Base-by-base conservation (phyloP, 2,329 filamentous ascomycete species). In the Neonectria punicea region DNA sequence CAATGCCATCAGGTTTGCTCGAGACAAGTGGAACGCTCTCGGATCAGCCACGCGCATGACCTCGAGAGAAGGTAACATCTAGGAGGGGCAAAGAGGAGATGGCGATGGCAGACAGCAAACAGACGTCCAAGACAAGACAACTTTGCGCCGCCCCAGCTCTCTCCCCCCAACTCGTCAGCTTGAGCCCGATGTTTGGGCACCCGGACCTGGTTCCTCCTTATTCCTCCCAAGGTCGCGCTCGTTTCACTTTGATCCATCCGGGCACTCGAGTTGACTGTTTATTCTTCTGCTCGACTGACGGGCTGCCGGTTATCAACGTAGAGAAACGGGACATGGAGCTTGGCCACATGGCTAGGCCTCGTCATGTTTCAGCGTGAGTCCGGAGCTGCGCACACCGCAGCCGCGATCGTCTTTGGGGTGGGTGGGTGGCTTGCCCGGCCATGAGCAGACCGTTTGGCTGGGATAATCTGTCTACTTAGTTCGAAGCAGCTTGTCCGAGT, bases 281-380 rank as follows among this genome's bases (percentile, higher is more conserved):
- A 22, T 50, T 36, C 39, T 36, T 59, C 36, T 44, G 54, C 61
- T 58, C 57, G 66, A 69, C 62, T 72, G 65, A 25, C 25, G 25
- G 25, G 70, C 63, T 65, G 60, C 46, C 51, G 50, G 65, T 54
- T 55, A 63, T 72, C 69, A 59, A 69, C 55, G 59, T 41, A 61
- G 51, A 60, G 36, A 66, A 58, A 72, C 63, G 25, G 67, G 47
- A 57, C 69, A 68, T 72, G 68, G 71, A 69, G 63, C 65, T 70
- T 68, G 70, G 69, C 66, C 69, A 70, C 69, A 68, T 62, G 61
- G 63, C 63, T 47, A 56, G 66, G 58, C 69, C 65, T 74, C 53
- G 64, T 72, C 69, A 68, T 74, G 72, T 74, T 74, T 74, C 72
- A 74, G 70, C 57, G 68, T 67, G 67, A 70, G 69, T 63, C 58